A percentile compares a stretch with the other conserved stretches of the same genome.
These are phyloP conservation scores for Austropuccinia psidii DNA, from an alignment of 1,284 basidiomycete genomes.

Conservation along the genomic window DNA sequence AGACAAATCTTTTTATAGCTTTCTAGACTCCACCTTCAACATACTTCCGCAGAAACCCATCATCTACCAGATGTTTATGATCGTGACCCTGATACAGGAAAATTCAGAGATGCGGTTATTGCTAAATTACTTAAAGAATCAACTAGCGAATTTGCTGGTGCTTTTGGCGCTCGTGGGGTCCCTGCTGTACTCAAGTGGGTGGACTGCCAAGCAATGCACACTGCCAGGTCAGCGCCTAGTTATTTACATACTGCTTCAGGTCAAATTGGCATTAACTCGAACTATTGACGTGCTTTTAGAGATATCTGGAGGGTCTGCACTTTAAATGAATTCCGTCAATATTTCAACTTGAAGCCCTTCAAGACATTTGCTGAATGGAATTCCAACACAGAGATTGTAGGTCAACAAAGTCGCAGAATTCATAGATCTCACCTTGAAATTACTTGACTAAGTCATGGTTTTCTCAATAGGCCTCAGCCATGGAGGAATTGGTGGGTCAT, in stretches of 20 bases:
- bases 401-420: no score
- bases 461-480: constrained; percentile 31
- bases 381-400: constrained; percentile 14
- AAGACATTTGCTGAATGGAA: constrained; percentile 31
- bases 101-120: constrained; percentile 28
- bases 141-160: constrained; percentile 29
- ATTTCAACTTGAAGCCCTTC: constrained; percentile 26
- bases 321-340: constrained; percentile 32
- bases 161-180: constrained; percentile 22
- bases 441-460: no score
- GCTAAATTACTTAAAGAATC: constrained; percentile 24
- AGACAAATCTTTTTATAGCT: no score
- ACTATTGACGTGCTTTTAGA: no score
- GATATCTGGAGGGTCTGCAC: constrained; percentile 33
- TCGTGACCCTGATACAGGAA: constrained; percentile 21
- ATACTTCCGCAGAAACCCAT: no score
- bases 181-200: constrained; percentile 30
- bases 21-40: no score
- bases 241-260: no score
- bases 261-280: no score
- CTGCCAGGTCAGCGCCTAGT: constrained; percentile 16
- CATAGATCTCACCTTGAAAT: no score
- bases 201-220: constrained; percentile 37
- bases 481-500: constrained; percentile 34
- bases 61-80: no score